Evolutionary conservation across 23 red algal genomes (phyloP).

Genomic region (Gracilaria gracilis): DNA sequence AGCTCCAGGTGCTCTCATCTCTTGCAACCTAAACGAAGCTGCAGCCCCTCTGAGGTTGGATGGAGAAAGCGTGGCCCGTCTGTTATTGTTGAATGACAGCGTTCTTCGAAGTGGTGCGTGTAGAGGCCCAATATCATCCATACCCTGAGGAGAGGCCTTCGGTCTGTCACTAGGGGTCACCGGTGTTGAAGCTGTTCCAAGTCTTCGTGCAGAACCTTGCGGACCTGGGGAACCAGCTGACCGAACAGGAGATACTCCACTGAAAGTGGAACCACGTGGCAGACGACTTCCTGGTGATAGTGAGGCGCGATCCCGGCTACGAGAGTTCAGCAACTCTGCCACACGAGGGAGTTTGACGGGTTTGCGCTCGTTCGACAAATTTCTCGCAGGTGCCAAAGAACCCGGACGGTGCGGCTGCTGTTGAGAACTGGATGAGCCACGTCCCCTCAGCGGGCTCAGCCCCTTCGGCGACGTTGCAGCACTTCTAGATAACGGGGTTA

Average conservation of each 20-base stretch:
- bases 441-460: constrained; percentile 13
- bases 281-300: not conserved
- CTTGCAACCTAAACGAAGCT: not conserved
- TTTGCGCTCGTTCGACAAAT: constrained; percentile 12
- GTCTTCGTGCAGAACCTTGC: not conserved
- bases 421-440: not conserved
- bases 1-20: constrained; percentile 12
- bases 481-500: constrained; percentile 18
- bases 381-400: not conserved
- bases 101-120: constrained; percentile 12
- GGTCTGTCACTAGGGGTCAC: constrained; percentile 22
- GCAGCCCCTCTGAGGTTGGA: constrained; percentile 15
- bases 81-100: constrained; percentile 35
- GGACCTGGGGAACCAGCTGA: not conserved
- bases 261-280: constrained; percentile 25
- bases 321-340: constrained; percentile 15
- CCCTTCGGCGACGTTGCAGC: constrained; percentile 27
- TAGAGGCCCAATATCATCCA: not conserved
- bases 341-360: constrained; percentile 23
- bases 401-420: not conserved
- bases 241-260: not conserved
- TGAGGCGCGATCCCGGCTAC: constrained; percentile 11
- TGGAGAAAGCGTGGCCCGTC: constrained; percentile 34
- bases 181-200: constrained; percentile 5
- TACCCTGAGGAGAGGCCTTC: constrained; percentile 5